Evolutionary conservation across 2,329 filamentous ascomycete species (phyloP), one percentile per base, ranked within the genome.

Genomic region (Colletotrichum chlorophyti): DNA sequence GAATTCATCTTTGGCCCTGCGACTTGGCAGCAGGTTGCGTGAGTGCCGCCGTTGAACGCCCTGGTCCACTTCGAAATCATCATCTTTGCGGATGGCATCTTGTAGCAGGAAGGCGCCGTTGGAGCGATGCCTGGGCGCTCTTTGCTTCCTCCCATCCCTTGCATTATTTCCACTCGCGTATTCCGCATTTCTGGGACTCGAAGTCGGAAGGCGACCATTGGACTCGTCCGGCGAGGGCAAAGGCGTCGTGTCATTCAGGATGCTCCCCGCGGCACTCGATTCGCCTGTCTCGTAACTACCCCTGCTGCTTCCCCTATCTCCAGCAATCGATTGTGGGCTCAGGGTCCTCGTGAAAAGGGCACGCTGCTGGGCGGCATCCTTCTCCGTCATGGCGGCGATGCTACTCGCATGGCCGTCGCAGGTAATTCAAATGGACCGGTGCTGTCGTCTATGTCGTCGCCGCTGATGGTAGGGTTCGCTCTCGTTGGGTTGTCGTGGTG

Each of bases 41-140:
- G 67, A 65, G 27, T 65, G 65, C 37, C 68, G 66, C 26, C 35
- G 57, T 32, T 69, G 75, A 32, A 58, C 68, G 38, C 69, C 69
- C 14, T 65, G 60, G 37, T 73, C 73, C 21, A 68, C 70, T 17
- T 68, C 66, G 23, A 66, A 66, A n/a, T 63, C 65, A 17, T 58
- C 52, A 6, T 68, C 69, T 40, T 69, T 67, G 26, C 67, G 54
- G 17, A 80, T 66, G 3, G 75, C 66, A 62, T 82, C 80, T 26
- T 77, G 71, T 12, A 85, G 73, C 48, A 85, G 73, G 64, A 85
- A 85, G 7, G 77, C 79, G 42, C 81, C 79, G 61, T 73, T 77
- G 6, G 79, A 73, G 14, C 79, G 75, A 26, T 75, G 71, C 65
- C 76, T 82, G 50, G 78, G 72, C 37, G 50, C 52, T 58, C 53